Percentiles rank a stretch among this genome's conserved stretches.
These are phyloP conservation scores for Aspergillus cavernicola DNA, from an alignment of 495 filamentous ascomycete genomes.

Conservation along the genomic window DNA sequence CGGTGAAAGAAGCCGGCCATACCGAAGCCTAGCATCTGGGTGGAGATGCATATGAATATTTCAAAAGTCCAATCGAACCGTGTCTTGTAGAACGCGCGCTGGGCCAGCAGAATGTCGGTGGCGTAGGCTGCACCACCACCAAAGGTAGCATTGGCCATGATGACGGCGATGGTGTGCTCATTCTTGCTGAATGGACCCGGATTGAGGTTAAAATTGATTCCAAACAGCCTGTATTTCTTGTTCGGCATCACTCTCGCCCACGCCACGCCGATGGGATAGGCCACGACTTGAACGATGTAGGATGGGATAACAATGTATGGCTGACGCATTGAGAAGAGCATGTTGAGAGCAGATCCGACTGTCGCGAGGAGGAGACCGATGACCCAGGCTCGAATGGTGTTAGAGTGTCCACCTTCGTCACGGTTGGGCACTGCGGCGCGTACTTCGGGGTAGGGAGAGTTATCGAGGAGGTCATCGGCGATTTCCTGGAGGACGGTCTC, in stretches of 20 bases:
- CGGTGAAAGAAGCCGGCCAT: constrained; percentile 65
- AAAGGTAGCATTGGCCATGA: constrained; percentile 59
- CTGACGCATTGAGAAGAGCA: constrained; percentile 63
- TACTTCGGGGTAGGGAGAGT: constrained; percentile 68
- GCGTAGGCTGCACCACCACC: constrained; percentile 57
- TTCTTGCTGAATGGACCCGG: constrained; percentile 74
- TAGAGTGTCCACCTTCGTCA: constrained; percentile 62
- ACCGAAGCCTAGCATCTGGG: constrained; percentile 69
- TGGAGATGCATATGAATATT: constrained; percentile 63
- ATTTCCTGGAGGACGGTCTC: constrained; percentile 50
- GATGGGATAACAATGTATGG: constrained; percentile 65
- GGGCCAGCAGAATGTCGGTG: constrained; percentile 63
- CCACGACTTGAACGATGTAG: constrained; percentile 66
- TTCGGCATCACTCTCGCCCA: constrained; percentile 52
- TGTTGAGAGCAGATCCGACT: constrained; percentile 65
- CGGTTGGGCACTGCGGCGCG: constrained; percentile 43
- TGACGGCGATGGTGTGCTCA: constrained; percentile 69
- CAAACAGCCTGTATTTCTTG: constrained; percentile 51
- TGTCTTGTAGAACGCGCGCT: constrained; percentile 63
- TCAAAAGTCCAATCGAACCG: constrained; percentile 66
- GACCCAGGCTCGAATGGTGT: constrained; percentile 69
- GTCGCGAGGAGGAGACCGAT: constrained; percentile 66
- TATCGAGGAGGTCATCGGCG: constrained; percentile 56
- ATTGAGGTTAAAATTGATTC: constrained; percentile 56
- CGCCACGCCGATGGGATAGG: constrained; percentile 62